A percentile compares a stretch with the other conserved stretches of the same genome.
phyloP scores from a whole-genome alignment of 768 basidiomycete species.

The Imleria badia region DNA sequence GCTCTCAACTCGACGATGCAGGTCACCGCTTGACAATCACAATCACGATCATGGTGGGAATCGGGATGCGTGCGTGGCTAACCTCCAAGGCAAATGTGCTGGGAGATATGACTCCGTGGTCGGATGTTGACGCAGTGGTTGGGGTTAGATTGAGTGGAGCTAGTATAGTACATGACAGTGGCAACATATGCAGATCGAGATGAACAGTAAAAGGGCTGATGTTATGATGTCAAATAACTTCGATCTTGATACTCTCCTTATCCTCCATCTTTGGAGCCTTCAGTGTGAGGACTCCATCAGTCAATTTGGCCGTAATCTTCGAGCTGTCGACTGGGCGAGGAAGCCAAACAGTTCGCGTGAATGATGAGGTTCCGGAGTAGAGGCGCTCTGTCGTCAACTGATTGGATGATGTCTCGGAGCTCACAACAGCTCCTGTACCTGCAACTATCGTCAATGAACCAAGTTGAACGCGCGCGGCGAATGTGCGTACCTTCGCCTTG shows the following conservation, averaged over 20 bases:
- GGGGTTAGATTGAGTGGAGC: conserved; percentile 10
- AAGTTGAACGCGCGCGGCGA: not conserved
- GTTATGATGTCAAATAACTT: conserved; percentile 25
- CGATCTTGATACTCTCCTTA: conserved; percentile 50
- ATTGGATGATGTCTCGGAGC: conserved; percentile 32
- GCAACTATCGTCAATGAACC: not conserved
- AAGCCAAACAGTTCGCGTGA: conserved; percentile 71
- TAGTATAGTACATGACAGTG: not conserved
- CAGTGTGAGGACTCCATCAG: conserved; percentile 68
- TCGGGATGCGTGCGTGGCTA: too few relatives aligned
- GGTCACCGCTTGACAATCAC: too few relatives aligned
- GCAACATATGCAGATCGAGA: not conserved
- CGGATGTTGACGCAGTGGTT: too few relatives aligned
- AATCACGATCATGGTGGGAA: too few relatives aligned
- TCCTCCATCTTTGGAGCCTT: conserved; percentile 62
- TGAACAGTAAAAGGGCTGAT: not conserved
- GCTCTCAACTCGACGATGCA: too few relatives aligned
- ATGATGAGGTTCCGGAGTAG: conserved; percentile 54
- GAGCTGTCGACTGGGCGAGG: conserved; percentile 59
- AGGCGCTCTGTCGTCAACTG: conserved; percentile 60
- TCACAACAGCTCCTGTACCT: conserved; percentile 18
- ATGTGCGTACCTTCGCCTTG: conserved; percentile 30
- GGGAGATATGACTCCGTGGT: too few relatives aligned
- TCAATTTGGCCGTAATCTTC: conserved; percentile 60
- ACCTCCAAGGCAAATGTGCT: too few relatives aligned